These are phyloP conservation scores for Saturnispora saitoi DNA, from an alignment of 805 yeast species.

Conservation along the genomic window DNA sequence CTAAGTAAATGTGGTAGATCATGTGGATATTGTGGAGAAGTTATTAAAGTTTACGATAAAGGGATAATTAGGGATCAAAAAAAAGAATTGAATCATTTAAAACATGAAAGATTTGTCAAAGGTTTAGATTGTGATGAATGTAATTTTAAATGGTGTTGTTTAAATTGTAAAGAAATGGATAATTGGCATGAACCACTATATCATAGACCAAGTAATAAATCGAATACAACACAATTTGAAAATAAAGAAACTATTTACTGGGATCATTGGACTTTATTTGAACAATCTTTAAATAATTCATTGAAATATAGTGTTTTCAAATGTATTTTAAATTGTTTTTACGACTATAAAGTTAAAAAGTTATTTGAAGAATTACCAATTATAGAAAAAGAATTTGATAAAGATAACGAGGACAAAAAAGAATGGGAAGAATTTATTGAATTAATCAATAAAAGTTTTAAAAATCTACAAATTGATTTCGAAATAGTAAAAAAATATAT, in stretches of 20 bases:
- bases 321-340: conserved; percentile 18
- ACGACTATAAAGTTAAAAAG: conserved; percentile 14
- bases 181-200: conserved; percentile 19
- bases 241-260: conserved; percentile 15
- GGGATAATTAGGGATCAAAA: conserved; percentile 22
- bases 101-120: conserved; percentile 22
- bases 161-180: conserved; percentile 22
- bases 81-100: conserved; percentile 13
- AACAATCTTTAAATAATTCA: conserved; percentile 10
- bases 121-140: conserved; percentile 28
- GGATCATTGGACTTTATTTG: conserved; percentile 20
- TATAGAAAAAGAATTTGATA: conserved; percentile 6
- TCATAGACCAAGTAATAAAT: conserved; percentile 26
- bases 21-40: conserved; percentile 27
- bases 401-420: conserved; percentile 10
- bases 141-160: conserved; percentile 25
- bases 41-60: conserved; percentile 25
- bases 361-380: conserved; percentile 16
- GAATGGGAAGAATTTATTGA: conserved; percentile 13
- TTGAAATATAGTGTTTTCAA: conserved; percentile 14
- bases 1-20: conserved; percentile 26
- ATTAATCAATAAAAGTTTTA: conserved; percentile 19
- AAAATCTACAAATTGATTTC: conserved; percentile 12
- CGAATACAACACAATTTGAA: conserved; percentile 20
- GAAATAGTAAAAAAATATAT: conserved; percentile 18